Conservation (phyloP, 768 basidiomycete species). For the Boletus sensibilis region DNA sequence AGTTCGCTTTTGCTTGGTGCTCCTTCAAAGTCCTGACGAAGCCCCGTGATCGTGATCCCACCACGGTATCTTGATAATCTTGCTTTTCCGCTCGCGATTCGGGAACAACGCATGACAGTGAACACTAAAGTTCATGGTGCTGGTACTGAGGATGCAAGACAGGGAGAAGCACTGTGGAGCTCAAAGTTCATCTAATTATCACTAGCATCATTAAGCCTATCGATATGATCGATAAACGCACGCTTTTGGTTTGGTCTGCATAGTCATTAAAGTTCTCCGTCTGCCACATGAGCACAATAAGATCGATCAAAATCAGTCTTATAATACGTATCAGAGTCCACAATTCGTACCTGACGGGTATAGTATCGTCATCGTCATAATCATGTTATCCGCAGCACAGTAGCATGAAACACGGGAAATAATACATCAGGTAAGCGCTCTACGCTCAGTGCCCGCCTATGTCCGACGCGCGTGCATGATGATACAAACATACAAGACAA, state of each 20-base stretch:
- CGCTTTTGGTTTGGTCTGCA: not conserved
- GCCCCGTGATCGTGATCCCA: constrained; percentile 1
- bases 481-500: not conserved
- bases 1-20: constrained; percentile 18
- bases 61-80: not conserved
- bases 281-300: not conserved
- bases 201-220: no score
- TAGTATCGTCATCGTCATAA: not conserved
- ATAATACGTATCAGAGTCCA: not conserved
- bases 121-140: constrained; percentile 46
- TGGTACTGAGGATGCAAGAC: constrained; percentile 49
- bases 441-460: constrained; percentile 9
- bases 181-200: constrained; percentile 46
- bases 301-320: constrained; percentile 9
- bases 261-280: constrained; percentile 4
- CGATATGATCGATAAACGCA: not conserved
- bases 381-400: not conserved
- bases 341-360: constrained; percentile 1
- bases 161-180: constrained; percentile 52
- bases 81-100: not conserved
- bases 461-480: not conserved
- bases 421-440: constrained; percentile 6
- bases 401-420: not conserved
- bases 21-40: not conserved
- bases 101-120: constrained; percentile 29